phyloP scores from a whole-genome alignment of 129 eudicot species.

The Daucus carota region DNA sequence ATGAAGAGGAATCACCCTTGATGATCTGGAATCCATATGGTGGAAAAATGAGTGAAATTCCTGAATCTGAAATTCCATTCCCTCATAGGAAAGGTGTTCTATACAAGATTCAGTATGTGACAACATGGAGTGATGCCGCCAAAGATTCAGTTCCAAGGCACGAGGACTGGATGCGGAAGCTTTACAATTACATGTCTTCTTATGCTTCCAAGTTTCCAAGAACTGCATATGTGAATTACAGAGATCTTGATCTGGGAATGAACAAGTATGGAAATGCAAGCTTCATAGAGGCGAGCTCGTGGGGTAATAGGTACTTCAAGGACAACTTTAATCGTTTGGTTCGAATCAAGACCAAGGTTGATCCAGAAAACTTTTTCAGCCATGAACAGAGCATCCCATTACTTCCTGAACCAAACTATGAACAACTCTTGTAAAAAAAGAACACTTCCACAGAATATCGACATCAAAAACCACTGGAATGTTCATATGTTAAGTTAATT shows the following conservation, averaged over 20 bases:
- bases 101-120: constrained; percentile 6
- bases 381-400: constrained; percentile 42
- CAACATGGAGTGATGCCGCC: constrained; percentile 2
- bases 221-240: constrained; percentile 9
- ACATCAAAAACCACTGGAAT: background rate
- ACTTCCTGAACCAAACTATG: constrained; percentile 8
- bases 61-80: constrained; percentile 8
- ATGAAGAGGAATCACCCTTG: constrained; percentile 1
- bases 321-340: constrained; percentile 10
- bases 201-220: constrained; percentile 11
- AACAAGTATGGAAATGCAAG: constrained; percentile 1
- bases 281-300: constrained; percentile 1
- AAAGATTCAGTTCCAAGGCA: constrained; percentile 6
- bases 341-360: constrained; percentile 7
- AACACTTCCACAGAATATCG: background rate
- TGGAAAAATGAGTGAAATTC: constrained; percentile 9
- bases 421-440: background rate
- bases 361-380: constrained; percentile 28
- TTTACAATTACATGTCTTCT: constrained; percentile 10
- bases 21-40: constrained; percentile 14
- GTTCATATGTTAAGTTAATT: background rate
- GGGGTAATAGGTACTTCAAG: constrained; percentile 8
- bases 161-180: constrained; percentile 8
- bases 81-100: constrained; percentile 9
- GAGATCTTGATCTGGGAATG: constrained; percentile 13